Conservation (phyloP, 1,284 basidiomycete genomes). For the Moesziomyces sp. region DNA sequence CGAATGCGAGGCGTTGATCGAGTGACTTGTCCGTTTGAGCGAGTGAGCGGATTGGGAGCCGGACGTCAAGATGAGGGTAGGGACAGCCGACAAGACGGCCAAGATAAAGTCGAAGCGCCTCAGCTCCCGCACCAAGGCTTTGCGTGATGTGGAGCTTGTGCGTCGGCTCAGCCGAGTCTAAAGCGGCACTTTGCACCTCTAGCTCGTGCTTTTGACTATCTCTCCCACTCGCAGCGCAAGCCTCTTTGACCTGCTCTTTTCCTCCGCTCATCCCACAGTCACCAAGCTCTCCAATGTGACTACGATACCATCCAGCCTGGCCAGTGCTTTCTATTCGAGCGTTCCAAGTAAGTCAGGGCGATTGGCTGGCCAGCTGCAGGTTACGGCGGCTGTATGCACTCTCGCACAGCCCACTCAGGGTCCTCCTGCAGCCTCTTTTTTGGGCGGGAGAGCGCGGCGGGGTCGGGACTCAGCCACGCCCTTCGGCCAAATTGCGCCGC, state of each 20-base stretch:
- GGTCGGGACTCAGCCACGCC: constrained; percentile 9
- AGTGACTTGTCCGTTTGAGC: no score
- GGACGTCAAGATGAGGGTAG: no score
- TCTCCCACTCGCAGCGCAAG: background rate
- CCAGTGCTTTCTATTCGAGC: background rate
- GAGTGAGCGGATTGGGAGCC: background rate
- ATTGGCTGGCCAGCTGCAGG: background rate
- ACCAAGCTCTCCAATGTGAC: no score
- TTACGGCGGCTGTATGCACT: background rate
- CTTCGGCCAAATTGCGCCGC: background rate
- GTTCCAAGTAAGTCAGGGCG: background rate
- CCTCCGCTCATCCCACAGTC: no score
- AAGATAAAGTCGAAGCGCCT: no score
- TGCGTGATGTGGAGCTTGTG: background rate
- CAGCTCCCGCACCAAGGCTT: no score
- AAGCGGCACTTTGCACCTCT: no score
- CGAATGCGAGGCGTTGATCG: no score
- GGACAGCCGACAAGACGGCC: no score
- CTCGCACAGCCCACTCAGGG: constrained; percentile 15
- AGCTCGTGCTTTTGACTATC: no score
- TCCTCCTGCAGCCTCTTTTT: constrained; percentile 11
- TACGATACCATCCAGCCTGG: no score
- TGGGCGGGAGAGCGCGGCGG: background rate
- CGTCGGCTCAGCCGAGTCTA: background rate
- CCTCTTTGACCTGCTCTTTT: no score